Evolutionary conservation across 192 early-diverging fungal genomes (phyloP).

Genomic region (Jimgerdemannia lactiflua): DNA sequence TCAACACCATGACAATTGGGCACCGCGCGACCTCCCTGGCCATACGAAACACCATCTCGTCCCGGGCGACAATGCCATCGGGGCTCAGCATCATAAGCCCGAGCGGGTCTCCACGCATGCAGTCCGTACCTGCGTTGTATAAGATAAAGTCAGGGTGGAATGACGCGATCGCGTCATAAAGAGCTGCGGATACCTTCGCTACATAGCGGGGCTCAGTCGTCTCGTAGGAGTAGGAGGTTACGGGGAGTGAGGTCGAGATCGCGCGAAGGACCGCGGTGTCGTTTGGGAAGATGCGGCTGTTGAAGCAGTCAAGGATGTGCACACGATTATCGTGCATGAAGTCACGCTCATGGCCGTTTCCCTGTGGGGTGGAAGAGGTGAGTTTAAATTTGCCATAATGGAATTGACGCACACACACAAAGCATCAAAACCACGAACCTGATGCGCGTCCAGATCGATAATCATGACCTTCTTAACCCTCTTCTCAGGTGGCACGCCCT

Average conservation of each 20-base stretch:
- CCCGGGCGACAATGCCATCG: conserved; percentile 12
- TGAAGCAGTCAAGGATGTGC: conserved; percentile 16
- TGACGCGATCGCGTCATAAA: background rate
- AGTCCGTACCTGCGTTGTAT: conserved; percentile 22
- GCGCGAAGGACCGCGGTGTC: conserved; percentile 7
- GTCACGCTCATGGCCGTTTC: conserved; percentile 20
- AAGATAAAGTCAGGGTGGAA: conserved; percentile 18
- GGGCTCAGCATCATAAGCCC: conserved; percentile 8
- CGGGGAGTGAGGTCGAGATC: conserved; percentile 9
- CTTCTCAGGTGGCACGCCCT: background rate
- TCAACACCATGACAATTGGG: conserved; percentile 15
- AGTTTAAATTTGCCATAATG: background rate
- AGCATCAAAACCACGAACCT: conserved; percentile 4
- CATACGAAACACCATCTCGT: conserved; percentile 17
- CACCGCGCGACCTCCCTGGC: conserved; percentile 7
- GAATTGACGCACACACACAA: background rate
- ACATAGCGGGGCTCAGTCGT: background rate
- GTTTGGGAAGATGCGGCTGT: conserved; percentile 10
- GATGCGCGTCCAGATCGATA: conserved; percentile 22
- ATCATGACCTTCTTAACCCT: conserved; percentile 15
- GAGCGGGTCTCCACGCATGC: conserved; percentile 13
- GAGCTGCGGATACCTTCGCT: background rate
- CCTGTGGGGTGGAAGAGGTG: conserved; percentile 3
- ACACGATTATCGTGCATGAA: conserved; percentile 10
- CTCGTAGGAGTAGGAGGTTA: background rate